A percentile compares a stretch with the other conserved stretches of the same genome.
Conservation (phyloP, 1,139 yeast genomes). For the Candida sp. region DNA sequence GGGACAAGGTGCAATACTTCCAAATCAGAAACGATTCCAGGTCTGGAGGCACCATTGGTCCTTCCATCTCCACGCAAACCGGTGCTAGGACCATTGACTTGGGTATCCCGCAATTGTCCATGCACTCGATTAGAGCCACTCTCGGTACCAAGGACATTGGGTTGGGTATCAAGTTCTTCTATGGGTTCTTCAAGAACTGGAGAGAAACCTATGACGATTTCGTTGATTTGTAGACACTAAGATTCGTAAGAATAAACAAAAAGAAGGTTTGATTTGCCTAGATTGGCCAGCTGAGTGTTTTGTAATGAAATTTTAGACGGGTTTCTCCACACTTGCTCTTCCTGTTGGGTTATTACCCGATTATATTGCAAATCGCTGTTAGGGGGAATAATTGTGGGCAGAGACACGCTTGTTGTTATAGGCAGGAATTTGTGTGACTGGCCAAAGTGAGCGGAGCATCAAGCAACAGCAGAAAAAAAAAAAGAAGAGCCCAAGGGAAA, state of each 20-base stretch:
- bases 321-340: not conserved
- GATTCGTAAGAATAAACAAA: not conserved
- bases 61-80: conserved; percentile 38
- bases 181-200: conserved; percentile 43
- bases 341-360: too few relatives aligned
- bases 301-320: not conserved
- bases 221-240: conserved; percentile 19
- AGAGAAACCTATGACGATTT: conserved; percentile 28
- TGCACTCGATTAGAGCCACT: conserved; percentile 50
- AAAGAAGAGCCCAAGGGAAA: not conserved
- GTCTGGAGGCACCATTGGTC: conserved; percentile 54
- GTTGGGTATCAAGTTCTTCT: conserved; percentile 42
- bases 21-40: conserved; percentile 49
- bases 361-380: too few relatives aligned
- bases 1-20: conserved; percentile 39
- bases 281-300: not conserved
- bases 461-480: not conserved
- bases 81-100: conserved; percentile 52
- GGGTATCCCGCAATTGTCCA: conserved; percentile 49
- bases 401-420: not conserved
- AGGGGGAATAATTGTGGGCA: too few relatives aligned
- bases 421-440: conserved; percentile 1
- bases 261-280: not conserved
- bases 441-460: not conserved
- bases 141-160: conserved; percentile 49